Evolutionary conservation across 2,329 filamentous ascomycete genomes (phyloP), one percentile per base, ranked within the genome.

Genomic region (Podosphaera xanthii): DNA sequence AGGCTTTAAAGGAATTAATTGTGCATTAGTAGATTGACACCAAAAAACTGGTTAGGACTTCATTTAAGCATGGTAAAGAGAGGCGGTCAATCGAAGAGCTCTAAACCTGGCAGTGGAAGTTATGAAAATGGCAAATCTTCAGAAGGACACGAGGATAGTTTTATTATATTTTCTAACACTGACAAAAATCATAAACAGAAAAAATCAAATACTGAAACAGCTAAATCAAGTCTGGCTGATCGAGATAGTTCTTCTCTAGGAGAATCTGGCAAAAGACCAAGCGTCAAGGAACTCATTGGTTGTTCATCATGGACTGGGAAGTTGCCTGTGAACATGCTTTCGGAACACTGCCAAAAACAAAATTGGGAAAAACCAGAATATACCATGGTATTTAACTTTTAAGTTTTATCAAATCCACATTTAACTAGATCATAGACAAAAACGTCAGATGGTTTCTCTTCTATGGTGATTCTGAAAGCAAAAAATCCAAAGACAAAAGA

Each of bases 301-400:
- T 92, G 92, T 56, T 82, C 88, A 60, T 96, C 89, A 65, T 98
- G 92, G 92, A 98, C 92, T 0, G 92, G 92, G 48, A 98, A 98
- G 70, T 75, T 98, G 38, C 92, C 92, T 0, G 86, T 96, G 63
- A 96, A 94, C 69, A 77, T 97, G 66, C 79, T 97, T 63, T 87
- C 86, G 42, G 92, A 97, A 75, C 87, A 94, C 72, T 96, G 90
- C 67, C 89, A 95, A 72, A 94, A 91, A 71, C 87, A 94, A 70
- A 88, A 87, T 69, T 98, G 92, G 92, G 86, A 88, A 64, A 91
- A 84, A 69, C 91, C 91, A 1, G 90, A 94, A 63, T 98, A 95
- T 71, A 85, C 84, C 63, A 87, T 88, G 74, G 81, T 84, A 73
- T 72, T 60, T 56, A 30, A 12, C 30, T 12, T 52, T 40, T 38